Base-by-base conservation (phyloP, 2,329 filamentous ascomycete species). In the Fusarium sp. region DNA sequence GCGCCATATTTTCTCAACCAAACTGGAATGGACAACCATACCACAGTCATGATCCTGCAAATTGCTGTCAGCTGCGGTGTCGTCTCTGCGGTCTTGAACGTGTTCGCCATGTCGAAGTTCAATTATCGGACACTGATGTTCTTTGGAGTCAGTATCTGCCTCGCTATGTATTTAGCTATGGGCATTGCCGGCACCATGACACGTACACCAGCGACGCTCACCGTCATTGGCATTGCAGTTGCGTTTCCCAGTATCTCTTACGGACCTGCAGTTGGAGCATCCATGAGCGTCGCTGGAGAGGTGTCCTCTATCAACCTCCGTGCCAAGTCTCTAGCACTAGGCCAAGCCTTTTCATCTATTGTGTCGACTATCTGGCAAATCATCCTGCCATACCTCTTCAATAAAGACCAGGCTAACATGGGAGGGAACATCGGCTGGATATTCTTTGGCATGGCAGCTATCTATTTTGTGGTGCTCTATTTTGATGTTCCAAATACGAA, bases 1-100 rank as follows among this genome's bases (percentile, higher is more conserved):
- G 56, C 57, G 6, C 57, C 49, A 12, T 60, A 60, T 11, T 60
- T 60, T 9, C 48, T 60, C 32, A 60, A 60, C 32, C 57, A 60
- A 8, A 60, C 57, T 20, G 57, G 57, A 2, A 54, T 60, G 41
- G 49, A 55, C 4, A 60, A 55, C 10, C 42, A 55, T 42, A 47
- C 51, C n/a, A 48, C 44, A 22, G 51, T 60, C 18, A 60, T 55
- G 48, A 32, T 60, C 24, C 24, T 60, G n/a, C 49, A 60, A 4
- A 55, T 55, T 5, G 49, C 48, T 47, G 44, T 60, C 32, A 55
- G 48, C 6, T 34, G 25, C 4, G 48, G 48, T 46, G 44, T 60
- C 8, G 22, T 58, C 6, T 58, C 56, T 3, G 34, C 56, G 6
- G 29, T 52, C 4, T 1, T 52, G 18, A 58, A 58, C 11, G 46